A percentile compares a stretch with the other conserved stretches of the same genome.
Conservation (phyloP, 2,329 filamentous ascomycete species). For the Curvularia sp. region DNA sequence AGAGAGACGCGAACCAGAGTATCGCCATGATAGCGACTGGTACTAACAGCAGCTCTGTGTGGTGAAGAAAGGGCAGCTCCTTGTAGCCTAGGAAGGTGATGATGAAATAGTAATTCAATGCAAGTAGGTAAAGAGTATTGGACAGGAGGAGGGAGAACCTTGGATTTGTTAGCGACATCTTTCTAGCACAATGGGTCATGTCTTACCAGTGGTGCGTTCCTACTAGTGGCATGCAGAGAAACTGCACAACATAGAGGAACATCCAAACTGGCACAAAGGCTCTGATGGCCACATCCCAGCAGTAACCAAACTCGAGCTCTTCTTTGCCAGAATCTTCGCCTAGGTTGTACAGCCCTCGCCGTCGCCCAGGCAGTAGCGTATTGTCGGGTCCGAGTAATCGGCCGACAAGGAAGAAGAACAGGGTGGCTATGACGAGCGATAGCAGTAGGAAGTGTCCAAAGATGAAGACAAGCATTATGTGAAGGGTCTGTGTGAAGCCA, state of each 20-base stretch:
- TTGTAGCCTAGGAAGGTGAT: constrained; percentile 75
- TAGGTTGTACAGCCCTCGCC: constrained; percentile 64
- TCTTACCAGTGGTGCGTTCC: constrained; percentile 60
- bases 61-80: constrained; percentile 70
- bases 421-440: constrained; percentile 65
- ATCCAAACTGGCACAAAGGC: constrained; percentile 73
- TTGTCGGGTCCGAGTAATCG: constrained; percentile 66
- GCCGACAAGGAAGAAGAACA: constrained; percentile 71
- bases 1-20: constrained; percentile 64
- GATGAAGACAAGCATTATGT: constrained; percentile 58
- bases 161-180: constrained; percentile 1
- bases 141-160: constrained; percentile 66
- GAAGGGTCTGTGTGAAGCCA: constrained; percentile 53
- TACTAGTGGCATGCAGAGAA: constrained; percentile 69
- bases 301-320: constrained; percentile 73
- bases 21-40: constrained; percentile 67
- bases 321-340: constrained; percentile 59
- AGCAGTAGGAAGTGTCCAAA: constrained; percentile 68
- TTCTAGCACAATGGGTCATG: not conserved
- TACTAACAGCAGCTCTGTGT: constrained; percentile 69
- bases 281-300: constrained; percentile 72
- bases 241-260: constrained; percentile 71
- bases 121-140: constrained; percentile 71
- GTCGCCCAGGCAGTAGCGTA: constrained; percentile 59
- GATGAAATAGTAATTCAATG: constrained; percentile 70